phyloP scores from a whole-genome alignment of 2,329 filamentous ascomycete genomes.

The Ustulina deusta region DNA sequence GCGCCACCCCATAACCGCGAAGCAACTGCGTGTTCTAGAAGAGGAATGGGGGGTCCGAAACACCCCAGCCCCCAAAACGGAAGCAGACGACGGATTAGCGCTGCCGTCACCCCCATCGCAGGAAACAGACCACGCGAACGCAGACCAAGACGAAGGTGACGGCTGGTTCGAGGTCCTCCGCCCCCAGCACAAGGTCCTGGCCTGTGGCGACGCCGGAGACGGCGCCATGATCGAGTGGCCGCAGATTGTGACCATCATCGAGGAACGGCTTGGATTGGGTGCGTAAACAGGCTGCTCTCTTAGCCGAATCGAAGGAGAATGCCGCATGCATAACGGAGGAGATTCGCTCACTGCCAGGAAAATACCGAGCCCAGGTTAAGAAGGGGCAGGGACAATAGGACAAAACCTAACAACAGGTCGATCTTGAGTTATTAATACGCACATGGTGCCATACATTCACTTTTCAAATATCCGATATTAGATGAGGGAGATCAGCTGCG shows the following conservation, averaged over 20 bases:
- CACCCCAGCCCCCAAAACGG: constrained; percentile 15
- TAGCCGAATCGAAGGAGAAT: background rate
- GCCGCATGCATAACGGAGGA: background rate
- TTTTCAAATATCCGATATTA: background rate
- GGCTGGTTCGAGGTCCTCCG: constrained; percentile 77
- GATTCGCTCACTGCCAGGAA: background rate
- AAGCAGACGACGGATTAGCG: constrained; percentile 3
- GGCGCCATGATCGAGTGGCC: constrained; percentile 88
- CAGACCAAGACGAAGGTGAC: constrained; percentile 43
- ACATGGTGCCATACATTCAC: background rate
- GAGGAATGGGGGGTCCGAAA: constrained; percentile 75
- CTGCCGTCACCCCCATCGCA: background rate
- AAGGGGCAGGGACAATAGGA: background rate
- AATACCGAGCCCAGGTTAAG: background rate
- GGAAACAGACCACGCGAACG: constrained; percentile 50
- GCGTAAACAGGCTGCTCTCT: background rate
- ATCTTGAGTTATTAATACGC: background rate
- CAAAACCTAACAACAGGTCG: background rate
- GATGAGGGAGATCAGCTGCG: background rate
- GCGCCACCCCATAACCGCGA: constrained; percentile 82
- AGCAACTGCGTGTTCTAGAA: constrained; percentile 76
- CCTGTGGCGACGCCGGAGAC: constrained; percentile 85
- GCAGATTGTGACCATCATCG: constrained; percentile 75
- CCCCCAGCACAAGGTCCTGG: constrained; percentile 81
- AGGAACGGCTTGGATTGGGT: constrained; percentile 59